Evolutionary conservation across 73 alveolate genomes (phyloP), one percentile per base, ranked within the genome.

Genomic region (Urostyla sp.): DNA sequence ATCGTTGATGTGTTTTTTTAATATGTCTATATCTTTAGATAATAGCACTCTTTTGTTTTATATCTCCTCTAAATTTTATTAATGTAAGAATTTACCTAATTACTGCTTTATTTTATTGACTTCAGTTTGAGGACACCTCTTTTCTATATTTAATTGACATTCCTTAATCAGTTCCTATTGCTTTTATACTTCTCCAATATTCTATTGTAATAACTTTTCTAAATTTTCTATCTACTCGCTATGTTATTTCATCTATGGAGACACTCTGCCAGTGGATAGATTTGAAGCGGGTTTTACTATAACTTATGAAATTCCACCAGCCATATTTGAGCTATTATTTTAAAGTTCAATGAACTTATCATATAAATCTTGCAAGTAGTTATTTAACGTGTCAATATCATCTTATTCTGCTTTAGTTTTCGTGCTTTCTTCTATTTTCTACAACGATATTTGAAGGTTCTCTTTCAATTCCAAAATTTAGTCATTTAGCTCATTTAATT

Each of bases 111-210:
- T 2, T 18, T 73, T 73, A 32, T 7, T 73, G 7, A 73, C 15
- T n/a, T 73, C 85, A 27, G 31, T 59, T 1, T 34, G 48, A 27
- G 40, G 43, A 5, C 75, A 73, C 24, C 53, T 73, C 59, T 73
- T 73, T 13, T 73, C 85, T 10, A 73, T 27, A 6, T 34, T 31
- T 24, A n/a, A 38, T 32, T 27, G 34, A 21, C 50, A 36, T 16
- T 73, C 85, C 53, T 73, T 73, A 8, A 73, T 73, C 59, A 52
- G 59, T 2, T 73, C 85, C 18, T 53, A 27, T 27, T 0, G 50
- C 85, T 13, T 52, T 73, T 10, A 63, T 38, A 23, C 60, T 37
- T 20, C 10, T 16, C 3, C 8, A 26, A 5, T 8, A 55, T 55
- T 26, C 31, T 55, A 55, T 46, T 26, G 24, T 5, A 55, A 13